phyloP scores from a whole-genome alignment of 306 rosid species.

The Echinosophora koreensis region DNA sequence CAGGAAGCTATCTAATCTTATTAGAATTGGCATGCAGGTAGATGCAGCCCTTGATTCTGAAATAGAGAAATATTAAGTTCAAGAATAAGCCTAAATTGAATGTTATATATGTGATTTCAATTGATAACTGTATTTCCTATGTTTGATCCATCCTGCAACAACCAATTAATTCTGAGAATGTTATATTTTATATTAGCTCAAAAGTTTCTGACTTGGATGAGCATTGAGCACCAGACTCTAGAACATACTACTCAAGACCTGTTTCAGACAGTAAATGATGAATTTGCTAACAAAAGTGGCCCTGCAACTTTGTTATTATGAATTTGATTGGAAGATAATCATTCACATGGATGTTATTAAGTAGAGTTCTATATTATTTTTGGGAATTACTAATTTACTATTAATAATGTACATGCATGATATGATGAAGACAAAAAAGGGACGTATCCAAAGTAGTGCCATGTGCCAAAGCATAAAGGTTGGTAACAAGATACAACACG shows the following conservation, averaged over 20 bases:
- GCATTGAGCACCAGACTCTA: background rate
- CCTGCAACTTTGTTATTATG: background rate
- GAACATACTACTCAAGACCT: background rate
- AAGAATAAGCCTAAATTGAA: background rate
- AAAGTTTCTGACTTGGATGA: constrained; percentile 6
- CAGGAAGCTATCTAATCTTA: constrained; percentile 36
- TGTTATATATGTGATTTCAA: background rate
- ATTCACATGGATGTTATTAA: background rate
- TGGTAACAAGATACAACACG: constrained; percentile 4
- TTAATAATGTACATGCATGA: too few relatives aligned
- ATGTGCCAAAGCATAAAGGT: constrained; percentile 38
- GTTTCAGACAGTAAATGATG: background rate
- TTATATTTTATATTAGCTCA: background rate
- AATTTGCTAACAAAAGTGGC: background rate
- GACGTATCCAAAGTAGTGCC: constrained; percentile 3
- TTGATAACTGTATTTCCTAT: constrained; percentile 5
- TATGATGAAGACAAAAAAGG: too few relatives aligned
- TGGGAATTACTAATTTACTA: too few relatives aligned
- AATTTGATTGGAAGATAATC: background rate
- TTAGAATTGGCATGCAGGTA: constrained; percentile 4
- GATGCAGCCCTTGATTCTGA: constrained; percentile 36
- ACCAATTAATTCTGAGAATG: background rate
- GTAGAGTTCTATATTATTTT: too few relatives aligned
- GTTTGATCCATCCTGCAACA: background rate
- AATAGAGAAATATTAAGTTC: constrained; percentile 15